These are phyloP conservation scores for Triticum timopheevii DNA, from an alignment of 176 grass and related monocot species.

Conservation along the genomic window DNA sequence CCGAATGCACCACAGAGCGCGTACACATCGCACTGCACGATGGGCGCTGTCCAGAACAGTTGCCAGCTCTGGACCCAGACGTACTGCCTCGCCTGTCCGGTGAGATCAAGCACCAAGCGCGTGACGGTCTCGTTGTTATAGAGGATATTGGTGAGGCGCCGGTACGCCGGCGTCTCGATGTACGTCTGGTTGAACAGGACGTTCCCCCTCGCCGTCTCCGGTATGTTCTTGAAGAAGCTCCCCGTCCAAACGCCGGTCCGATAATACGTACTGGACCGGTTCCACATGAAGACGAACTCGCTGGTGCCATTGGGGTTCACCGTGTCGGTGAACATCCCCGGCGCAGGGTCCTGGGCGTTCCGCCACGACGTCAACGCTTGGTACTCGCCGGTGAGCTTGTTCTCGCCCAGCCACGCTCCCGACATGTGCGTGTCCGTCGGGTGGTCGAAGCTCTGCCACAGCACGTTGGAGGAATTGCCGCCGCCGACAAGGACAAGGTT, in stretches of 20 bases:
- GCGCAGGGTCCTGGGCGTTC: slow-evolving; percentile 34
- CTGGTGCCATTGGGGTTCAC: slow-evolving; percentile 11
- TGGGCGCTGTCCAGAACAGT: slow-evolving; percentile 22
- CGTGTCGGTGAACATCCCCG: slow-evolving; percentile 30
- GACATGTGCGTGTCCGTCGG: background rate
- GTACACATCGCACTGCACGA: slow-evolving; percentile 33
- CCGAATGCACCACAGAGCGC: slow-evolving; percentile 26
- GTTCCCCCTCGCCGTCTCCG: slow-evolving; percentile 22
- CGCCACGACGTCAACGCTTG: slow-evolving; percentile 43
- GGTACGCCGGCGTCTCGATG: slow-evolving; percentile 31
- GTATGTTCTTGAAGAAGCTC: background rate
- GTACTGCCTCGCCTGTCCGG: slow-evolving; percentile 31
- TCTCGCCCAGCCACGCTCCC: slow-evolving; percentile 27
- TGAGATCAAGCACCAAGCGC: slow-evolving; percentile 39
- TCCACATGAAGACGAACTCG: slow-evolving; percentile 32
- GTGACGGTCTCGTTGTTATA: slow-evolving; percentile 31
- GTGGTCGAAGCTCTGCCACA: slow-evolving; percentile 44
- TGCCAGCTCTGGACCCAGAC: slow-evolving; percentile 37
- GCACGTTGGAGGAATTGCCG: slow-evolving; percentile 16
- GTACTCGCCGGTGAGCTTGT: slow-evolving; percentile 31
- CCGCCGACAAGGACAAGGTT: slow-evolving; percentile 33
- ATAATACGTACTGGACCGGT: slow-evolving; percentile 25
- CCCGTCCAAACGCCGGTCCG: slow-evolving; percentile 42
- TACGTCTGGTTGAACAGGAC: slow-evolving; percentile 35
- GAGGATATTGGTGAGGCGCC: slow-evolving; percentile 14